Base-by-base conservation (phyloP, 495 filamentous ascomycete genomes). In the Ascodesmis nigricans region DNA sequence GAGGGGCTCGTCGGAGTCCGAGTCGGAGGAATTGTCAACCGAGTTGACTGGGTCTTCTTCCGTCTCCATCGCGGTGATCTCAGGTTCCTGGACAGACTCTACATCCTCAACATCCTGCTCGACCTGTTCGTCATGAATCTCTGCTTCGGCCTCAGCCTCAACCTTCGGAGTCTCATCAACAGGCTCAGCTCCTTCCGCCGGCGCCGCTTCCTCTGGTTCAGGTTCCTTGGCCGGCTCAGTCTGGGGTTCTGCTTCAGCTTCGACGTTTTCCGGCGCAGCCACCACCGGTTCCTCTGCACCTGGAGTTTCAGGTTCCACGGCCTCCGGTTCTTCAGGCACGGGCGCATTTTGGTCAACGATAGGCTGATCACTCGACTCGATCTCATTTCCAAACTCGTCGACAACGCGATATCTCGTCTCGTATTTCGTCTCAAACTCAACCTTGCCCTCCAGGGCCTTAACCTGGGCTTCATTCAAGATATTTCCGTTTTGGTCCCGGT, bases 401-500 rank as follows among this genome's bases (percentile, higher is more conserved):
- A 97, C 63, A 33, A 97, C 54, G 28, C 78, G 70, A 11, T 82
- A 91, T 36, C 75, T 66, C 6, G 83, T 90, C 59, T 93, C 84
- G 49, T 92, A 93, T 35, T 73, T 71, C 5, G 87, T 97, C 54
- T 84, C 72, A 57, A 95, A 92, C 40, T 76, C 75, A 17, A 95
- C 82, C 57, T 91, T 84, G 45, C 84, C 87, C 46, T 75, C 64
- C 17, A 97, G 67, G 1, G 69, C 73, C 44, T 74, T 68, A 28
- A 97, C 84, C 41, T 91, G 68, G 45, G 75, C 71, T 40, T 77
- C 71, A 44, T 84, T 61, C 14, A 97, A 63, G 25, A 95, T 46
- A 45, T 93, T 91, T 32, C 87, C 87, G 42, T 91, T 61, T 51
- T 95, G 79, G 51, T 97, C 87, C 27, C 87, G 73, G 56, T 91